Percentiles rank a stretch among this genome's conserved stretches.
These are phyloP conservation scores for Fusarium compactum DNA, from an alignment of 2,329 filamentous ascomycete genomes.

Conservation along the genomic window DNA sequence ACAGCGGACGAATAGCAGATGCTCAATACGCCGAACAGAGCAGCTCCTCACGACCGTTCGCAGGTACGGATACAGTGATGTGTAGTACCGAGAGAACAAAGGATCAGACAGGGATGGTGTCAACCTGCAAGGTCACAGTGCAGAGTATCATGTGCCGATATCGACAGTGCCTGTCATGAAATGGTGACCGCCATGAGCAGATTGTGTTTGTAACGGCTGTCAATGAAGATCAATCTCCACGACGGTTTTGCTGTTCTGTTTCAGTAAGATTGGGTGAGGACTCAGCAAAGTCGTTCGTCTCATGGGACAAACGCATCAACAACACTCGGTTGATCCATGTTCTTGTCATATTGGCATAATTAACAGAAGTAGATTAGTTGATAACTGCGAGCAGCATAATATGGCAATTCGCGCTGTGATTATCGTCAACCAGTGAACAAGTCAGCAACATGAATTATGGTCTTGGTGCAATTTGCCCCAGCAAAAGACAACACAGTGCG, in stretches of 20 bases:
- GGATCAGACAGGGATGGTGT: constrained; percentile 20
- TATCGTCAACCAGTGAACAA: constrained; percentile 17
- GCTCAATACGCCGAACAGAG: constrained; percentile 20
- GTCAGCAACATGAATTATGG: constrained; percentile 24
- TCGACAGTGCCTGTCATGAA: constrained; percentile 26
- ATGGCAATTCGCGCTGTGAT: constrained; percentile 27
- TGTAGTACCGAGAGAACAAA: constrained; percentile 20
- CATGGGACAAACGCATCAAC: neutral
- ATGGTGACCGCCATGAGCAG: constrained; percentile 39
- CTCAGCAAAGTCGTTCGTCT: constrained; percentile 9
- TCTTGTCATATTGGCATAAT: constrained; percentile 11
- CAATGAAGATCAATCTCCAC: constrained; percentile 42
- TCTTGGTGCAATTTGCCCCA: constrained; percentile 34
- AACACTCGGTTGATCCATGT: constrained; percentile 1
- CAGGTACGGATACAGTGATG: constrained; percentile 3
- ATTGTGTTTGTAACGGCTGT: constrained; percentile 19
- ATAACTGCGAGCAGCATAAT: constrained; percentile 17
- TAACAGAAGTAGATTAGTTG: constrained; percentile 29
- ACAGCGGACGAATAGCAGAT: constrained; percentile 43
- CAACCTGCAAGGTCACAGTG: constrained; percentile 35
- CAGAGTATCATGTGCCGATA: constrained; percentile 36
- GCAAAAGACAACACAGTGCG: constrained; percentile 37
- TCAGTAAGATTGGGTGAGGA: constrained; percentile 36
- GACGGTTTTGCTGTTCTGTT: constrained; percentile 32
- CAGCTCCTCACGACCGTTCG: constrained; percentile 36